A percentile compares a stretch with the other conserved stretches of the same genome.
phyloP scores from a whole-genome alignment of 169 alveolate species.

The Cryptosporidium baileyi region DNA sequence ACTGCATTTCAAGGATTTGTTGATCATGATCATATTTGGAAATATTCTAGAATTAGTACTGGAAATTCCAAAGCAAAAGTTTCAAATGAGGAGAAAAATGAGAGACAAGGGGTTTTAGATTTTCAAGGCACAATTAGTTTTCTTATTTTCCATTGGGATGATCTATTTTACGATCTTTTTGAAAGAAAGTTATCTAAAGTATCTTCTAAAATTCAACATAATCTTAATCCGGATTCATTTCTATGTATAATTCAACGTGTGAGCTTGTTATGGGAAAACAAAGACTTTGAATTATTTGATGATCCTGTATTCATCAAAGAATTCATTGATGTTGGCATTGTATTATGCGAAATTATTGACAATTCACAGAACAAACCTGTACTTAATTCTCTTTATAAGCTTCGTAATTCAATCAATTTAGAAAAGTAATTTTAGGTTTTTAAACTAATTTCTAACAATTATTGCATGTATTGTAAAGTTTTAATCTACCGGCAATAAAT shows the following conservation, averaged over 20 bases:
- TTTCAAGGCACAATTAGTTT: conserved; percentile 53
- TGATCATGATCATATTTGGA: conserved; percentile 56
- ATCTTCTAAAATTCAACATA: background rate
- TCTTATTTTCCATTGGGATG: conserved; percentile 59
- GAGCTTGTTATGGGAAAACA: conserved; percentile 61
- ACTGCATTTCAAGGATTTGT: conserved; percentile 36
- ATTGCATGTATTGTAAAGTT: background rate
- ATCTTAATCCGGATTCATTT: conserved; percentile 34
- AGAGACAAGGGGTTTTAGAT: conserved; percentile 30
- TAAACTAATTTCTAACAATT: background rate
- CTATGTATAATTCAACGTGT: conserved; percentile 36
- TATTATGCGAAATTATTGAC: conserved; percentile 35
- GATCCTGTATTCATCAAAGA: conserved; percentile 21
- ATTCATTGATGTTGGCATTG: conserved; percentile 43
- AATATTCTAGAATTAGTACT: conserved; percentile 1
- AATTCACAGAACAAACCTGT: background rate
- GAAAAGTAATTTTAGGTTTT: background rate
- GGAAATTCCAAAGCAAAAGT: background rate
- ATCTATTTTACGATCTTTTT: conserved; percentile 18
- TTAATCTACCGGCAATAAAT: too few species aligned
- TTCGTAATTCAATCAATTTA: conserved; percentile 9
- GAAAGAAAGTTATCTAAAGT: conserved; percentile 8
- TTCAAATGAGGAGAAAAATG: background rate
- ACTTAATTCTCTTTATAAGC: background rate
- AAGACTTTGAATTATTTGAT: conserved; percentile 53